Conservation (phyloP, 2,329 filamentous ascomycete genomes). For the Fusarium sp. region DNA sequence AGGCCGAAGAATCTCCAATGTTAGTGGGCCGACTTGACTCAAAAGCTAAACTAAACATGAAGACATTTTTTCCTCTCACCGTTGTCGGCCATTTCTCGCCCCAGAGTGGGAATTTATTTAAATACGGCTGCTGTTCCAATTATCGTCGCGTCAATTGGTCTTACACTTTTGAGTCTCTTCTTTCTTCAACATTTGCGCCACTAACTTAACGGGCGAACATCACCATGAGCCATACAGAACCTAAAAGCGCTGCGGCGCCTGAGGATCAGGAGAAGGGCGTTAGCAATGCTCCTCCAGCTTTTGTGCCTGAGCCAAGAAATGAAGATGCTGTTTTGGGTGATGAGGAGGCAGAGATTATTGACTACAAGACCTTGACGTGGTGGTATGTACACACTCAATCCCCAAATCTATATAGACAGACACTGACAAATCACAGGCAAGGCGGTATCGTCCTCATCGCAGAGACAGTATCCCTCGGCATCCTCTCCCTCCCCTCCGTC, state of each 20-base stretch:
- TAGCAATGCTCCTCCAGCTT: neutral
- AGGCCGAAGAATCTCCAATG: neutral
- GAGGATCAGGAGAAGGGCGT: constrained; percentile 18
- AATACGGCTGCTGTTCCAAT: neutral
- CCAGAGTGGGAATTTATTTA: constrained; percentile 3
- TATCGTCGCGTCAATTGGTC: neutral
- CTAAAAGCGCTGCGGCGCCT: neutral
- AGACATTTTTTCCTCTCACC: neutral
- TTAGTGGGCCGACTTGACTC: constrained; percentile 27
- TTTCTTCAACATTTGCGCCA: neutral
- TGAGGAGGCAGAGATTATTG: constrained; percentile 41
- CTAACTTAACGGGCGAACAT: neutral
- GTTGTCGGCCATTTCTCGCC: constrained; percentile 18
- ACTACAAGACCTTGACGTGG: constrained; percentile 52
- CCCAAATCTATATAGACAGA: too few species aligned
- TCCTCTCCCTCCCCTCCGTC: constrained; percentile 79
- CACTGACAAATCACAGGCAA: constrained; percentile 47
- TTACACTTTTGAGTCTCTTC: neutral
- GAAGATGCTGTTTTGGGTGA: constrained; percentile 3
- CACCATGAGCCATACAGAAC: constrained; percentile 3
- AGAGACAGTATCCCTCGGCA: constrained; percentile 57
- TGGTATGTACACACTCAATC: too few species aligned
- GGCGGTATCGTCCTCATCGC: constrained; percentile 55
- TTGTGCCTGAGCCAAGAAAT: neutral
- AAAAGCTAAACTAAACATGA: neutral